These are phyloP conservation scores for Aspergillus fijiensis DNA, from an alignment of 2,329 filamentous ascomycete species.

Conservation along the genomic window DNA sequence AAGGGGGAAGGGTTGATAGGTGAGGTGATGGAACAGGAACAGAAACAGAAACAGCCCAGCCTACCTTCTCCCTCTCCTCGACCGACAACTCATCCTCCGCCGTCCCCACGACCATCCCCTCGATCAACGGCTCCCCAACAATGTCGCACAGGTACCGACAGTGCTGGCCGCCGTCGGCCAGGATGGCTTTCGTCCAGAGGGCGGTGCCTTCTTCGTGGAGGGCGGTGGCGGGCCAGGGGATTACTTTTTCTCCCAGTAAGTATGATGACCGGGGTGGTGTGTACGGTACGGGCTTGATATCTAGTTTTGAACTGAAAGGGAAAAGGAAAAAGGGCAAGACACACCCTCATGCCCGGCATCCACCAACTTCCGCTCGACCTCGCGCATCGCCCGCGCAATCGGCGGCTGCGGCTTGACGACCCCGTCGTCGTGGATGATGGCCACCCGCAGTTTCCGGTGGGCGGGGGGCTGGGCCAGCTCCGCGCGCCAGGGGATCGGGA, in stretches of 20 bases:
- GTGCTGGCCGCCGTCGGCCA: conserved; percentile 32
- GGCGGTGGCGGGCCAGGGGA: conserved; percentile 31
- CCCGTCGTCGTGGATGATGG: conserved; percentile 58
- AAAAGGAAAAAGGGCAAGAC: background rate
- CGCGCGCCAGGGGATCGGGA: conserved; percentile 29
- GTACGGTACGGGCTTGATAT: background rate
- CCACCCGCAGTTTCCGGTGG: conserved; percentile 56
- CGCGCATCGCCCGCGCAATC: conserved; percentile 54
- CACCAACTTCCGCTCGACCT: conserved; percentile 53
- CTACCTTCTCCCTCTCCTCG: conserved; percentile 24
- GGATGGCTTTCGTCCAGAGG: conserved; percentile 31
- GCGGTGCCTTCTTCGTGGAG: conserved; percentile 24
- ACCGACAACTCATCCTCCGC: conserved; percentile 23
- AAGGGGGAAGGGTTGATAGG: too few relatives aligned
- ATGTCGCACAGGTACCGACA: conserved; percentile 27
- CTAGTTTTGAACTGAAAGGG: too few relatives aligned
- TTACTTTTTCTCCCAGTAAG: conserved; percentile 15
- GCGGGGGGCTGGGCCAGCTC: conserved; percentile 22
- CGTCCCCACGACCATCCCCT: conserved; percentile 35
- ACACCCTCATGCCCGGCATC: conserved; percentile 54
- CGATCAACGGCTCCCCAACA: conserved; percentile 31
- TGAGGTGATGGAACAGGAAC: too few relatives aligned
- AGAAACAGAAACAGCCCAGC: too few relatives aligned
- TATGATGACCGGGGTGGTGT: too few relatives aligned
- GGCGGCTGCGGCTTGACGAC: conserved; percentile 62